Conservation (phyloP, 805 yeast species). For the Candida nanaspora region DNA sequence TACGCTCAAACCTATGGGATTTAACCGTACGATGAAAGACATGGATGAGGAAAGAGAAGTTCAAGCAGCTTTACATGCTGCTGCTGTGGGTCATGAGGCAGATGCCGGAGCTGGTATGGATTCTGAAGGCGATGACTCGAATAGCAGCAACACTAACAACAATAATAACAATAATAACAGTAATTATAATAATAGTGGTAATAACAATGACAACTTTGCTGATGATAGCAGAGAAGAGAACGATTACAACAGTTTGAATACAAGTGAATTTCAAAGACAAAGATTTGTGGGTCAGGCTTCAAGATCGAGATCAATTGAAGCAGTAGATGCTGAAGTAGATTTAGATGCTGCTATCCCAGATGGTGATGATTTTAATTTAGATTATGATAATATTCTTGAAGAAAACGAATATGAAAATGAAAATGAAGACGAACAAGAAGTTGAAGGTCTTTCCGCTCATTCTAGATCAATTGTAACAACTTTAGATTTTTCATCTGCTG, state of each 20-base stretch:
- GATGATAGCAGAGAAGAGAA: background rate
- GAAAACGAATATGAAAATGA: constrained; percentile 16
- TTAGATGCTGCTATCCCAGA: constrained; percentile 41
- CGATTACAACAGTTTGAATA: no score
- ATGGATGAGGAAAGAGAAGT: constrained; percentile 6
- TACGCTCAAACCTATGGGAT: constrained; percentile 51
- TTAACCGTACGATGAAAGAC: constrained; percentile 45
- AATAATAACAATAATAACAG: no score
- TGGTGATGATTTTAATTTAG: constrained; percentile 30
- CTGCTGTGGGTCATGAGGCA: constrained; percentile 4
- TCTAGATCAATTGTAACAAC: no score
- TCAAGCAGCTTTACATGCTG: constrained; percentile 11
- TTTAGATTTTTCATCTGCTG: no score
- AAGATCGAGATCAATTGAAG: no score
- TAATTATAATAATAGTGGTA: no score
- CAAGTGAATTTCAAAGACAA: background rate
- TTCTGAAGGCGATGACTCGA: background rate
- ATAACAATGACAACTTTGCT: no score
- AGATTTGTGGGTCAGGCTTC: background rate
- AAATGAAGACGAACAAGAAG: no score
- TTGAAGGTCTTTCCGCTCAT: no score
- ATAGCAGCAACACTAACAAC: background rate
- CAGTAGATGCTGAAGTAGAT: constrained; percentile 21
- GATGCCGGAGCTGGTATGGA: constrained; percentile 14
- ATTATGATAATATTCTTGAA: constrained; percentile 22